Conservation (phyloP, 2,329 filamentous ascomycete genomes). For the Aureobasidium melanogenum region DNA sequence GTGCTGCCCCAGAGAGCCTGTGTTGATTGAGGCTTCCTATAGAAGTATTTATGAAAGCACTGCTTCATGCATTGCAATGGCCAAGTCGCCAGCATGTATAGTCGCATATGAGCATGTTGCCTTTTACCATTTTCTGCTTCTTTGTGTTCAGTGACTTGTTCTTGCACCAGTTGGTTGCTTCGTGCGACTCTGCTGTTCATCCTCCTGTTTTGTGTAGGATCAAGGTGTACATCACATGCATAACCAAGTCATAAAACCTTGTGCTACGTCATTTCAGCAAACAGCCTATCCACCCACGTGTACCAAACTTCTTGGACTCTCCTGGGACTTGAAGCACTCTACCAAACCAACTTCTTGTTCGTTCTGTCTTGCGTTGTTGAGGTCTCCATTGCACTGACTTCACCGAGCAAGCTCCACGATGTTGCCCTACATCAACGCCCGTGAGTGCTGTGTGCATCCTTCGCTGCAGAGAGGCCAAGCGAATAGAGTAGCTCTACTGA, state of each 20-base stretch:
- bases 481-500: constrained; percentile 6
- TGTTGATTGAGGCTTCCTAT: constrained; percentile 9
- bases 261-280: constrained; percentile 1
- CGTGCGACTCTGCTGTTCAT: neutral
- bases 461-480: neutral
- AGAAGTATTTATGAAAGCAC: constrained; percentile 11
- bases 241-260: neutral
- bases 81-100: constrained; percentile 2
- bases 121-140: neutral
- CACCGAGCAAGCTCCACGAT: constrained; percentile 29
- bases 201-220: neutral
- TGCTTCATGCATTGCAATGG: constrained; percentile 11
- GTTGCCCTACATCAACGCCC: constrained; percentile 55
- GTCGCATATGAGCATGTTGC: constrained; percentile 9
- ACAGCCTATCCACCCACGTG: neutral
- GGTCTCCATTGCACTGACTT: neutral
- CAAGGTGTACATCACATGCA: neutral
- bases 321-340: neutral
- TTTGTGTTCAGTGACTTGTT: neutral
- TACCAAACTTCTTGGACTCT: neutral
- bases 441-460: constrained; percentile 33
- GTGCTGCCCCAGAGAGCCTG: neutral
- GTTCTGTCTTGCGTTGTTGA: neutral
- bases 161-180: neutral
- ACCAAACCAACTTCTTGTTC: neutral